A percentile compares a stretch with the other conserved stretches of the same genome.
Evolutionary conservation across 2,329 filamentous ascomycete species (phyloP).

Genomic region (Beauveria bassiana): DNA sequence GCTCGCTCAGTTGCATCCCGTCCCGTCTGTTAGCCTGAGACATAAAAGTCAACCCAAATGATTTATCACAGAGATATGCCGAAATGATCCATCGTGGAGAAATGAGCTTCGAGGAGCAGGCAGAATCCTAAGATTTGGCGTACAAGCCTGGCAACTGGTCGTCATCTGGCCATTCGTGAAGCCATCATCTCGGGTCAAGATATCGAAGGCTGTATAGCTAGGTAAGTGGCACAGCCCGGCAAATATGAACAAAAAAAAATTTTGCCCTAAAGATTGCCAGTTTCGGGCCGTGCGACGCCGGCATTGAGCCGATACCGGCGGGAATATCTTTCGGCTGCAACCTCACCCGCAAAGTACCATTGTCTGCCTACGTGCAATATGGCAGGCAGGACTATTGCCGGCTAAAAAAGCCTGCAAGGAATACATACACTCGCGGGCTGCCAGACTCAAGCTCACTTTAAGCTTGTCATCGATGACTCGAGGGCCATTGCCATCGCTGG

Average conservation of each 20-base stretch:
- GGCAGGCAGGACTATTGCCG: not conserved
- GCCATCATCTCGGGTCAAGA: not conserved
- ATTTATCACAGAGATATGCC: not conserved
- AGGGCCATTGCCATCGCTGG: conserved; percentile 5
- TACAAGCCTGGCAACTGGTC: not conserved
- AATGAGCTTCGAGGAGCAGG: not conserved
- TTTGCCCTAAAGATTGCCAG: not conserved
- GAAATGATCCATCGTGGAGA: conserved; percentile 3
- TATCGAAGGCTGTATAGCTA: not conserved
- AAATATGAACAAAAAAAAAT: not conserved
- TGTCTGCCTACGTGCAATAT: not conserved
- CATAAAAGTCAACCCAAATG: not conserved
- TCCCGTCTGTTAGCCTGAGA: not conserved
- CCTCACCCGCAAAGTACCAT: not conserved
- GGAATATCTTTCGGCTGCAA: conserved; percentile 8
- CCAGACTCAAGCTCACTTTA: not conserved
- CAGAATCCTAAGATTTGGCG: not conserved
- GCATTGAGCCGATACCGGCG: conserved; percentile 3
- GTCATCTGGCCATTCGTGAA: conserved; percentile 1
- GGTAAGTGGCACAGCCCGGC: not conserved
- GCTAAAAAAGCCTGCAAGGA: not conserved
- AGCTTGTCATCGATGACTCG: not conserved
- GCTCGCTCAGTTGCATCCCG: not conserved
- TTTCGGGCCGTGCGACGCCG: conserved; percentile 3
- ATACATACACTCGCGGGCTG: not conserved